Base-by-base conservation (phyloP, 169 alveolate species). In the Plasmodium gonderi region DNA sequence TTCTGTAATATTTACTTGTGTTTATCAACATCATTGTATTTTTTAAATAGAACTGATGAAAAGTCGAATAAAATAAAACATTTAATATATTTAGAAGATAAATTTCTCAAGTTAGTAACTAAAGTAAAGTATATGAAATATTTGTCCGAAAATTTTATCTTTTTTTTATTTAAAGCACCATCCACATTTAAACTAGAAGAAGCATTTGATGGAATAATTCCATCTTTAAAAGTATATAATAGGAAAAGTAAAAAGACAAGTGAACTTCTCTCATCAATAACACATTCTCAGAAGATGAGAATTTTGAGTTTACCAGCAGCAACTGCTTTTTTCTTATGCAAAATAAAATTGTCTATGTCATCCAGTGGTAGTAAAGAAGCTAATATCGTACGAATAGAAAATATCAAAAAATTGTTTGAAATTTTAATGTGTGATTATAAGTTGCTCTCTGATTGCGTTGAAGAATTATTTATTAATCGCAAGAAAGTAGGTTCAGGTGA, bases 81-180 rank as follows among this genome's bases (percentile, higher is more conserved):
- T 72, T 76, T 83, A 20, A 69, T 51, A 20, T 49, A 72, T 83
- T 65, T 83, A 60, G 92, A 83, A 76, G 64, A 83, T 38, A 69
- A 76, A 14, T 83, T 83, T 76, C 44, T 83, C 11, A 36, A 72
- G 77, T 69, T 83, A 72, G 64, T 83, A 5, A 45, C 92, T 0
- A 69, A 83, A 49, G 75, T 45, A 54, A 83, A 72, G 33, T 83
- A 83, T 42, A 83, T 83, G 92, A 83, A 83, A 76, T 83, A 83
- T 42, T 20, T 83, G n/a, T 83, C 92, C 60, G 92, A 83, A 12
- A 72, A 72, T 83, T 83, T 83, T 33, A 45, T 83, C 23, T 83
- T 83, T 47, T 83, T 47, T 72, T 42, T 83, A 49, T 83, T 83
- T 72, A 83, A 83, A 51, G 51, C 83, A 0, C 83, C 92, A 2